A percentile compares a stretch with the other conserved stretches of the same genome.
phyloP scores from a whole-genome alignment of 768 basidiomycete species.

The Cyclocybe cylindracea region DNA sequence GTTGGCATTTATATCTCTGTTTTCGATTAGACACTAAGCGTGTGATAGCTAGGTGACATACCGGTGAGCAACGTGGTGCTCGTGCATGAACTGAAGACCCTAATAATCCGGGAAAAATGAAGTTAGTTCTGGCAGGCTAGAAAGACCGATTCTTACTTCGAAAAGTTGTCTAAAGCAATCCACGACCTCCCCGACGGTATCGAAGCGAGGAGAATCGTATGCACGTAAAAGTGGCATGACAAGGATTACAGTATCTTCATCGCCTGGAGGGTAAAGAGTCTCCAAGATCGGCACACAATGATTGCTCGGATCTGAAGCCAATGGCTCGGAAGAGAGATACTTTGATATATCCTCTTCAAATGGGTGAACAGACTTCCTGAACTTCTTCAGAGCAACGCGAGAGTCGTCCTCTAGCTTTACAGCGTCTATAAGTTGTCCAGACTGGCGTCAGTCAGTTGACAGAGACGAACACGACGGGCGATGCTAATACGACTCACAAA shows the following conservation, averaged over 20 bases:
- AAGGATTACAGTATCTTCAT: constrained; percentile 15
- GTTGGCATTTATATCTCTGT: constrained; percentile 11
- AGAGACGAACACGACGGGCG: neutral
- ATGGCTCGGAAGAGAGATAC: constrained; percentile 15
- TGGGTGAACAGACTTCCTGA: constrained; percentile 12
- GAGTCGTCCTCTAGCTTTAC: constrained; percentile 25
- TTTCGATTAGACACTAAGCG: constrained; percentile 9
- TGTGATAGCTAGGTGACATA: constrained; percentile 9
- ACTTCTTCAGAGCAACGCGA: constrained; percentile 29
- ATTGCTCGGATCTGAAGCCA: constrained; percentile 25
- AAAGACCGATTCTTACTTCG: constrained; percentile 24
- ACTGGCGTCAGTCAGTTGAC: constrained; percentile 2
- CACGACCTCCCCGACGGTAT: constrained; percentile 34
- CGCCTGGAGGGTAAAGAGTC: constrained; percentile 17
- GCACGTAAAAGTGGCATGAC: constrained; percentile 30
- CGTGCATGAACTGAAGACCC: constrained; percentile 37
- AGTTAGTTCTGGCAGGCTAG: constrained; percentile 2
- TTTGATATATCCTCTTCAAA: constrained; percentile 30
- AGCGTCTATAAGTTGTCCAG: constrained; percentile 21
- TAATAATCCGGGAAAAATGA: constrained; percentile 2
- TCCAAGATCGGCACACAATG: constrained; percentile 34
- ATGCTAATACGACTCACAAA: neutral
- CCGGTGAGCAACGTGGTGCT: constrained; percentile 35
- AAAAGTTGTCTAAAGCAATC: constrained; percentile 33
- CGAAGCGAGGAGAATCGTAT: constrained; percentile 28